Conservation (phyloP, 225 moss, liverwort and hornwort species). For the Polytrichum commune region DNA sequence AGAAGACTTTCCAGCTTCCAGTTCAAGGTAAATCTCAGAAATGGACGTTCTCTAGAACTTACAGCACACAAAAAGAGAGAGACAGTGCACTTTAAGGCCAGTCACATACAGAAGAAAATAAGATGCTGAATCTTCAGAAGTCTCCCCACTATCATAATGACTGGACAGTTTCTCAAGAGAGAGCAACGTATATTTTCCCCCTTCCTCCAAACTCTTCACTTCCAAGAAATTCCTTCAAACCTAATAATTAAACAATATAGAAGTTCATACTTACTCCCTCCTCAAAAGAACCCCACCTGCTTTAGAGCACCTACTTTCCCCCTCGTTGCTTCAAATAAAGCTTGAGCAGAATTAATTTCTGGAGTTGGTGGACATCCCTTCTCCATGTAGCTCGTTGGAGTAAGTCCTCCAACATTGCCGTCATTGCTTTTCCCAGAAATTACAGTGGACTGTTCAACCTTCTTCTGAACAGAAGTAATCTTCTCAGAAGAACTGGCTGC, state of each 20-base stretch:
- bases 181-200: not conserved
- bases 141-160: no score
- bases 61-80: no score
- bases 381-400: slow-evolving; percentile 24
- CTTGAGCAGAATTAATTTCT: slow-evolving; percentile 29
- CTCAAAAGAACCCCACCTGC: slow-evolving; percentile 46
- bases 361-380: slow-evolving; percentile 25
- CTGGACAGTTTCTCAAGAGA: no score
- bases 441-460: slow-evolving; percentile 20
- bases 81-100: no score
- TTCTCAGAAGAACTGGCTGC: slow-evolving; percentile 46
- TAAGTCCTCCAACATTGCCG: slow-evolving; percentile 19
- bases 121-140: no score
- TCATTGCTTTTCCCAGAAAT: slow-evolving; percentile 11
- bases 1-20: no score
- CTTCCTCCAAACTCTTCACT: slow-evolving; percentile 2
- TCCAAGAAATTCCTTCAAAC: slow-evolving; percentile 12
- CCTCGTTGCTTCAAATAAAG: slow-evolving; percentile 39
- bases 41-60: no score
- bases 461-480: slow-evolving; percentile 27
- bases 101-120: no score
- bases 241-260: not conserved
- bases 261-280: not conserved
- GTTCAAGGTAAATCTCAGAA: no score
- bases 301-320: slow-evolving; percentile 67